These are phyloP conservation scores for Aspergillus conjunctus DNA, from an alignment of 495 filamentous ascomycete genomes.

Conservation along the genomic window DNA sequence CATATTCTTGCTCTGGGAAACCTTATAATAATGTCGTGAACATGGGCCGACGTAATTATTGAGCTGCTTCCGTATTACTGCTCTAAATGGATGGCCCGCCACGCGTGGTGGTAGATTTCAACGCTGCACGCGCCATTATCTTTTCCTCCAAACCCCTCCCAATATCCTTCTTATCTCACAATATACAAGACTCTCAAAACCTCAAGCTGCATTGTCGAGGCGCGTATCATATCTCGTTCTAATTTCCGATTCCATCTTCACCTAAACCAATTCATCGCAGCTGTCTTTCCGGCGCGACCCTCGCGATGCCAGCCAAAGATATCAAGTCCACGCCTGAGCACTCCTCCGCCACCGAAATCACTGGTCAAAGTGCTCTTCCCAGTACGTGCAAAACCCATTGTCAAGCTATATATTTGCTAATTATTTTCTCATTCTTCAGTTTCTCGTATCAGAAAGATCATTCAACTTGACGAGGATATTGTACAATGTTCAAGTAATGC, in stretches of 20 bases:
- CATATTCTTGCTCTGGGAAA: neutral
- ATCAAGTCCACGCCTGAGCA: constrained; percentile 58
- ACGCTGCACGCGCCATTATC: constrained; percentile 19
- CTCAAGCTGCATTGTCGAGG: neutral
- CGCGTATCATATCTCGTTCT: constrained; percentile 2
- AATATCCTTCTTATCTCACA: neutral
- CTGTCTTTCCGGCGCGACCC: constrained; percentile 7
- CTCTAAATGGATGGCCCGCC: constrained; percentile 11
- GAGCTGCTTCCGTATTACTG: neutral
- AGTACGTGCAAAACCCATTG: constrained; percentile 57
- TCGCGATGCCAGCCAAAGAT: constrained; percentile 84
- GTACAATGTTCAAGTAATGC: constrained; percentile 84
- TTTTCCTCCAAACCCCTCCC: neutral
- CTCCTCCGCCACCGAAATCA: constrained; percentile 70
- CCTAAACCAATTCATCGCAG: neutral
- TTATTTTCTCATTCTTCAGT: constrained; percentile 55
- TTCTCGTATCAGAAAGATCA: constrained; percentile 90
- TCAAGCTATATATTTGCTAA: neutral
- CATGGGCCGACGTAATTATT: neutral
- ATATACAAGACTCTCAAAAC: neutral
- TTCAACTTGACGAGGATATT: constrained; percentile 84
- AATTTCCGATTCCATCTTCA: neutral
- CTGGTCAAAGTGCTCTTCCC: constrained; percentile 81
- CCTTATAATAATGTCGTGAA: neutral
- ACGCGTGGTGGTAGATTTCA: constrained; percentile 22